Evolutionary conservation across 257 asterid species (phyloP), one percentile per base, ranked within the genome.

Genomic region (Pogostemon cablin): DNA sequence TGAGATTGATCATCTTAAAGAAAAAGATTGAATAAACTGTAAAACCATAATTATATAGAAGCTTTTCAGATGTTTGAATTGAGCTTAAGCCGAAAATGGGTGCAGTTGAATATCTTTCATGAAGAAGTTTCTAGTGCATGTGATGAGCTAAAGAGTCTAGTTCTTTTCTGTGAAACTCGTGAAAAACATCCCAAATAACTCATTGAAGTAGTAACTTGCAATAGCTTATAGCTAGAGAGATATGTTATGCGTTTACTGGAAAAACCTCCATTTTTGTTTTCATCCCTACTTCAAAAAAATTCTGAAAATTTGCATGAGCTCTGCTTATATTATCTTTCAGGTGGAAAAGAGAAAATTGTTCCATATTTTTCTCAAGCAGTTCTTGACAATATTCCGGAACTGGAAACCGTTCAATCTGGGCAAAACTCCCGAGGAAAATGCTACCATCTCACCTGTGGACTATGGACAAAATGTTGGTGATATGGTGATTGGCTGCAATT

Each of bases 321-420:
- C 42, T 67, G 75, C 76, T 61, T 46, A 60, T 67, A 35, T 65
- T 79, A 46, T 52, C 72, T 77, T 68, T 55, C 91, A 93, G 98
- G 93, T 64, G 82, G 97, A 91, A 75, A 93, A 85, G 86, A 85
- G 81, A 78, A 91, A 82, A 76, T 69, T 77, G 62, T 76, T 87
- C 60, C 83, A 80, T 62, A 81, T 91, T 47, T 93, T 93, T 78
- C 86, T 91, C 78, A 87, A 89, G 90, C 97, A 93, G 79, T 91
- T 93, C 80, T 62, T 86, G 81, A 73, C 77, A 62, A 81, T 83
- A 63, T 89, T 80, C 83, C 85, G 67, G 76, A 79, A 80, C 42
- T 93, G 99, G 99, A 87, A 83, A 67, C 99, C 99, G 6, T 67
- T 79, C 72, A 81, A 85, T 82, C 68, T 77, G 53, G 87, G 79